Base-by-base conservation (phyloP, 805 yeast genomes). In the Wickerhamomyces canadensis region DNA sequence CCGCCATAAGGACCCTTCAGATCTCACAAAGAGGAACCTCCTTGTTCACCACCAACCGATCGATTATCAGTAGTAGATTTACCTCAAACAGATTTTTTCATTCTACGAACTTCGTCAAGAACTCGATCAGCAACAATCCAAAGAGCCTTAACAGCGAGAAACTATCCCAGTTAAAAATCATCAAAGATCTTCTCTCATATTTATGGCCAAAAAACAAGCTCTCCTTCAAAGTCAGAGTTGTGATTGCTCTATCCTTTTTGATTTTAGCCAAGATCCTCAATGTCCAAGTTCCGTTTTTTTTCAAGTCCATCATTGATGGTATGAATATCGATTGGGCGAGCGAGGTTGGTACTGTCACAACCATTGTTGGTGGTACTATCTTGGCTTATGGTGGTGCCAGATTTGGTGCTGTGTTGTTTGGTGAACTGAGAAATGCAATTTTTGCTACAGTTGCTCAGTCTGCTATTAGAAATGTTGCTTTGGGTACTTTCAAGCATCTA, bases 281-380 rank as follows among this genome's bases (percentile, higher is more conserved):
- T 57, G 96, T 93, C 5, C 96, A 93, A 58, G 98, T 93, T 6
- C 98, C 98, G 0, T 88, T 93, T 56, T 89, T 78, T 61, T 93
- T 93, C 72, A 93, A 84, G 49, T 70, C 76, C 22, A 91, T 87
- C 35, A 79, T 93, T 32, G 98, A 93, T 62, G 76, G 79, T 11
- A 89, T 91, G 97, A 93, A 91, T 55, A 72, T 89, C 19, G 95
- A 88, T 51, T 86, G 96, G 94, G 64, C 67, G 6, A 61, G 68
- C 14, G 70, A 77, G 24, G 84, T 86, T 1, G 76, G 80, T 3
- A 66, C 80, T 0, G 69, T 78, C 4, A 71, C 88, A 2, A 70
- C 84, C 0, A 65, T 79, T 4, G 80, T 84, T 27, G 83, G 85
- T 5, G 72, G 81, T 3, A 65, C 73, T 0, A 78, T 93, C 25